Conservation (phyloP, 148 eudicot species). For the Vaccinium darrowii region DNA sequence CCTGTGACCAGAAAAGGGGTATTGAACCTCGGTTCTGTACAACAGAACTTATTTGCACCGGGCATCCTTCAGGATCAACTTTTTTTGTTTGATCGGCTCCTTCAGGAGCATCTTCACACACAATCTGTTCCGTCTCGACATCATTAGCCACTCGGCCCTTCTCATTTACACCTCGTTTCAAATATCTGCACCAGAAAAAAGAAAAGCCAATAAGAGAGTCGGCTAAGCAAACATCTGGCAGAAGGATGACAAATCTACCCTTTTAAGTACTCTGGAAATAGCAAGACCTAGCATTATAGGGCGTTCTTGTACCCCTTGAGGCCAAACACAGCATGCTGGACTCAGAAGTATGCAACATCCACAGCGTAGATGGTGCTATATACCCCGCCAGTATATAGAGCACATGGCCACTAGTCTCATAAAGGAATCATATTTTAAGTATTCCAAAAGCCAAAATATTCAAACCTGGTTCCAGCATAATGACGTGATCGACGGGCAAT, state of each 20-base stretch:
- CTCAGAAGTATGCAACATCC: not conserved
- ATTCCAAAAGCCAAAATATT: conserved; percentile 5
- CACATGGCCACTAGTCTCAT: not conserved
- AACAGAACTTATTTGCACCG: conserved; percentile 53
- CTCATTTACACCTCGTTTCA: conserved; percentile 84
- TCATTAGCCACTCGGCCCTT: conserved; percentile 95
- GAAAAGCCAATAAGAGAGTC: not conserved
- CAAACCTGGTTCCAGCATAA: conserved; percentile 87
- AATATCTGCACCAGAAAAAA: conserved; percentile 45
- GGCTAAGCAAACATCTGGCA: not conserved
- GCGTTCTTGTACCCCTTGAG: not conserved
- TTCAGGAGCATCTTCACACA: conserved; percentile 51
- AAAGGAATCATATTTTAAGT: not conserved
- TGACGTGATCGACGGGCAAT: conserved; percentile 84
- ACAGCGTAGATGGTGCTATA: not conserved
- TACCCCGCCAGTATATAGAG: not conserved
- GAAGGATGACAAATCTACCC: conserved; percentile 10
- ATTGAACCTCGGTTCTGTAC: conserved; percentile 94
- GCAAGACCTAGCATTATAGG: not conserved
- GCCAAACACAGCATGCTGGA: not conserved
- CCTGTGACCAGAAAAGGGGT: conserved; percentile 91
- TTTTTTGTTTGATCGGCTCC: conserved; percentile 17
- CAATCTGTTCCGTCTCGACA: conserved; percentile 95
- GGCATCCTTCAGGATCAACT: conserved; percentile 42
- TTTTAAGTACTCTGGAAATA: not conserved